Evolutionary conservation across 2,329 filamentous ascomycete species (phyloP).

Genomic region (Pleurostoma richardsiae): DNA sequence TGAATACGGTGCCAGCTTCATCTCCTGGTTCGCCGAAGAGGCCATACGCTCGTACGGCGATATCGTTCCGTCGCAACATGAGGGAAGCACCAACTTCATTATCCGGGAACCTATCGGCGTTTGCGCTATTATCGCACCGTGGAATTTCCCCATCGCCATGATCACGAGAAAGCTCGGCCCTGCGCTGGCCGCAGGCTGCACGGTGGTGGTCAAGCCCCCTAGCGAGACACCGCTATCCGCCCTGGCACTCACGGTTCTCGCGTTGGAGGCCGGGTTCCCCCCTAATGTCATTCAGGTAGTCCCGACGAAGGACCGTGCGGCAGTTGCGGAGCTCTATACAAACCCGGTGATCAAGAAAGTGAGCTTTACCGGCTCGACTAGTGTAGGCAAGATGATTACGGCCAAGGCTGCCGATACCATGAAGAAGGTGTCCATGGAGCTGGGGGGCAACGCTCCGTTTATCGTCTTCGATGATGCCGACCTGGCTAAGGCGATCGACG

Average conservation of each 20-base stretch:
- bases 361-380: constrained; percentile 83
- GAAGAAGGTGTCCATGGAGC: constrained; percentile 76
- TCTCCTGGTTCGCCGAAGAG: constrained; percentile 80
- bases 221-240: constrained; percentile 90
- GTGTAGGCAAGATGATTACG: constrained; percentile 73
- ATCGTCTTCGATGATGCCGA: constrained; percentile 96
- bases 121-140: constrained; percentile 77
- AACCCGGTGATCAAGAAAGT: constrained; percentile 78
- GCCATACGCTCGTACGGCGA: constrained; percentile 70
- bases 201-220: constrained; percentile 89
- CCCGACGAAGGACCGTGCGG: constrained; percentile 64
- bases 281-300: constrained; percentile 88
- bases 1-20: constrained; percentile 67
- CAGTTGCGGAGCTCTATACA: constrained; percentile 74
- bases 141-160: constrained; percentile 84
- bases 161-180: constrained; percentile 66
- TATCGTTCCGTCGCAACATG: constrained; percentile 64
- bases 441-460: constrained; percentile 88
- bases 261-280: constrained; percentile 80
- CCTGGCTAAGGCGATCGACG: constrained; percentile 75
- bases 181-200: constrained; percentile 86
- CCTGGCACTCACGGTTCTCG: constrained; percentile 81
- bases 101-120: constrained; percentile 82
- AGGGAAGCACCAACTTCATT: constrained; percentile 71
- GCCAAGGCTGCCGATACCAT: constrained; percentile 79